A percentile compares a stretch with the other conserved stretches of the same genome.
Conservation (phyloP, 768 basidiomycete species). For the Tricholomella constricta region DNA sequence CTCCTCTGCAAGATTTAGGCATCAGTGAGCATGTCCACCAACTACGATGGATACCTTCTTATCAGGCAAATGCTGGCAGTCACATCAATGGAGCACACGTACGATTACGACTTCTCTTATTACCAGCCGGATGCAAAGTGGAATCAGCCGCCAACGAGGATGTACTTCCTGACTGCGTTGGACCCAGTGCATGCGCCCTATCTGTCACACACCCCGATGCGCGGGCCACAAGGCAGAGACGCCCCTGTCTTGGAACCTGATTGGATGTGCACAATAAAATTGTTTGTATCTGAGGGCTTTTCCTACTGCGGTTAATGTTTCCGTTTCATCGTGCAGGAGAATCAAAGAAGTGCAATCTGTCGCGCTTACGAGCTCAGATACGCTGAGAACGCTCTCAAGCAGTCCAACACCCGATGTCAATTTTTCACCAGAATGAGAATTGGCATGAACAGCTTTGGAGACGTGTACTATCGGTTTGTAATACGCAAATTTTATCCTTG, state of each 20-base stretch:
- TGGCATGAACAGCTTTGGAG: too few species aligned
- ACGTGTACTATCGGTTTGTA: too few species aligned
- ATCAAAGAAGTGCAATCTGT: constrained; percentile 1
- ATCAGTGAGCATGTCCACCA: constrained; percentile 3
- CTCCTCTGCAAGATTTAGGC: constrained; percentile 3
- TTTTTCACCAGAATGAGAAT: too few species aligned
- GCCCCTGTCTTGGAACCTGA: neutral
- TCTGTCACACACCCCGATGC: neutral
- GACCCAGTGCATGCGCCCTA: constrained; percentile 1
- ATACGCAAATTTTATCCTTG: too few species aligned
- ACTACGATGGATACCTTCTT: neutral
- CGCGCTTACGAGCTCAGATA: neutral
- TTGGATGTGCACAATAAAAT: constrained; percentile 6
- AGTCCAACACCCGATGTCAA: constrained; percentile 6
- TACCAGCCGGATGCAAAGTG: neutral
- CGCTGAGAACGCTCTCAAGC: neutral
- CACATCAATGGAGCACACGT: constrained; percentile 6
- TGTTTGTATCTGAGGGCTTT: neutral
- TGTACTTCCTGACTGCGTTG: constrained; percentile 5
- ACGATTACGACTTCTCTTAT: constrained; percentile 10
- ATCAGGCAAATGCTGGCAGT: neutral
- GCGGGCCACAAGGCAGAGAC: neutral
- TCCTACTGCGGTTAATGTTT: neutral
- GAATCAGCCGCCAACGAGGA: constrained; percentile 2
- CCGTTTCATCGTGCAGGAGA: neutral